Percentiles rank a stretch among this genome's conserved stretches.
These are phyloP conservation scores for Byssothecium circinans DNA, from an alignment of 2,329 filamentous ascomycete species.

Conservation along the genomic window DNA sequence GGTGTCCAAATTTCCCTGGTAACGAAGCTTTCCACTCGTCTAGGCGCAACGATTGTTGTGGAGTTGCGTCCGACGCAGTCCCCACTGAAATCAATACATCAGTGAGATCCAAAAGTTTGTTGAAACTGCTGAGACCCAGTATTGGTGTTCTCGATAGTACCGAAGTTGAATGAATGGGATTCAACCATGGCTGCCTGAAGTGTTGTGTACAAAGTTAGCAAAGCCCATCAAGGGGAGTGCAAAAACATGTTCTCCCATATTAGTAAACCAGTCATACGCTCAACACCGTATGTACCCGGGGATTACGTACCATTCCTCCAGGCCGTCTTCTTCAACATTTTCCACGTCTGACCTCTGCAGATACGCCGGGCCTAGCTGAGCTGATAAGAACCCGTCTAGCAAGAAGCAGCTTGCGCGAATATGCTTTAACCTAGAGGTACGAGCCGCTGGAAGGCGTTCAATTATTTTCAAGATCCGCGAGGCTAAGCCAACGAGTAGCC, in stretches of 20 bases:
- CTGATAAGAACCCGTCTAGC: constrained; percentile 61
- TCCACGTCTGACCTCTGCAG: constrained; percentile 53
- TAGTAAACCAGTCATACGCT: too few species aligned
- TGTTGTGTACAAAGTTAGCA: neutral
- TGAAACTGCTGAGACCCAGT: constrained; percentile 57
- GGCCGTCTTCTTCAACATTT: constrained; percentile 64
- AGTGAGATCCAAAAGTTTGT: constrained; percentile 47
- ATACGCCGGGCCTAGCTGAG: constrained; percentile 56
- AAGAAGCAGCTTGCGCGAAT: constrained; percentile 62
- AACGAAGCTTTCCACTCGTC: constrained; percentile 41
- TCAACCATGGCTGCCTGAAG: constrained; percentile 62
- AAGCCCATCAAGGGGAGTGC: neutral
- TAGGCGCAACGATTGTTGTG: constrained; percentile 38
- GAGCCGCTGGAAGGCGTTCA: constrained; percentile 37
- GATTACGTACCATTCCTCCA: constrained; percentile 64
- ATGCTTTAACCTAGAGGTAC: constrained; percentile 40
- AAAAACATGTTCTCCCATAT: neutral
- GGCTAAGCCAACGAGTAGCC: constrained; percentile 67
- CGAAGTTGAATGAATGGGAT: constrained; percentile 47
- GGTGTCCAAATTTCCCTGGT: constrained; percentile 26
- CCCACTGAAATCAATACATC: constrained; percentile 23
- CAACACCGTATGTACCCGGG: neutral
- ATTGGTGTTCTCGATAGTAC: constrained; percentile 33
- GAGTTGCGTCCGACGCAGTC: constrained; percentile 9
- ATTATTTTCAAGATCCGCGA: constrained; percentile 55